A percentile compares a stretch with the other conserved stretches of the same genome.
phyloP scores from a whole-genome alignment of 2,329 filamentous ascomycete species.

The Bertia moriformis region DNA sequence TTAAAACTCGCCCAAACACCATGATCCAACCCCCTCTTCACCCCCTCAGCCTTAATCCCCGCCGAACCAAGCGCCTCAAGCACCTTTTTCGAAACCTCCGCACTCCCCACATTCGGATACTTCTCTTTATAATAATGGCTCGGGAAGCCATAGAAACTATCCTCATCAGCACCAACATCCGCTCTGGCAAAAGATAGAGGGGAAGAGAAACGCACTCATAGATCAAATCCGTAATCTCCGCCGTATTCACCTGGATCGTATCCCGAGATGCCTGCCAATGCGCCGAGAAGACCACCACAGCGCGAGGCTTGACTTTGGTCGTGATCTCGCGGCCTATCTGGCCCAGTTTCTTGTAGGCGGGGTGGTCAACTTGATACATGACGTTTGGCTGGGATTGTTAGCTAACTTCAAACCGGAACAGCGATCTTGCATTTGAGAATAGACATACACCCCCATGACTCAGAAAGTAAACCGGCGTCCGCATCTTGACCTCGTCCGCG shows the following conservation, averaged over 20 bases:
- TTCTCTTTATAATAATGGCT: constrained; percentile 52
- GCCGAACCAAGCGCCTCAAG: constrained; percentile 35
- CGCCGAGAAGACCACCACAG: constrained; percentile 62
- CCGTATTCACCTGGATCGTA: constrained; percentile 50
- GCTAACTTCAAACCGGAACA: not conserved
- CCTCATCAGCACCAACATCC: constrained; percentile 6
- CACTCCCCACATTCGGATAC: constrained; percentile 49
- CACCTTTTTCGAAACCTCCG: constrained; percentile 41
- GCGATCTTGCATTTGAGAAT: too few species aligned
- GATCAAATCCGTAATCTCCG: constrained; percentile 48
- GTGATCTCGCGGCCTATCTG: constrained; percentile 58
- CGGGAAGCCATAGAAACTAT: constrained; percentile 58
- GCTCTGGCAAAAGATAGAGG: not conserved
- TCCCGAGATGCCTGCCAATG: constrained; percentile 54
- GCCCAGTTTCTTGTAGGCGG: constrained; percentile 49
- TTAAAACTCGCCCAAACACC: constrained; percentile 61
- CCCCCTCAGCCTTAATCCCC: constrained; percentile 42
- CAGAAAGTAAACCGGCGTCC: constrained; percentile 29
- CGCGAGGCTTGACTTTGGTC: constrained; percentile 52
- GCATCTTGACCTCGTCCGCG: not conserved
- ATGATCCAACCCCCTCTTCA: constrained; percentile 56
- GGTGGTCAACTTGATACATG: constrained; percentile 55
- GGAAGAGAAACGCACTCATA: constrained; percentile 56
- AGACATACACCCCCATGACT: constrained; percentile 31
- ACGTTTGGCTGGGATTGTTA: constrained; percentile 34